phyloP scores from a whole-genome alignment of 345 rosid genomes.

The Gossypium thurberi region DNA sequence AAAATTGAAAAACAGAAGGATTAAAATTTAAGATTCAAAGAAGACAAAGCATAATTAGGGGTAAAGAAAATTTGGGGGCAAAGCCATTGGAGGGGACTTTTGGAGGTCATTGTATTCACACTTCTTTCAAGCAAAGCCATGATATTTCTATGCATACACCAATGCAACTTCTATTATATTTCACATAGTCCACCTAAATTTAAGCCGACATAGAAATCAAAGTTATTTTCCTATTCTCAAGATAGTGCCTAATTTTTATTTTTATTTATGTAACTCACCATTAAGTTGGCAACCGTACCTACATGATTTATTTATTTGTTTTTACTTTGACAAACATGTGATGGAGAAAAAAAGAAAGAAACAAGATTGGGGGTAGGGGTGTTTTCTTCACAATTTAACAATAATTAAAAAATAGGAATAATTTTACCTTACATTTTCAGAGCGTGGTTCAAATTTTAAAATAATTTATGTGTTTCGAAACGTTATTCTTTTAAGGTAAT shows the following conservation, averaged over 20 bases:
- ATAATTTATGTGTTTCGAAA: no score
- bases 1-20: no score
- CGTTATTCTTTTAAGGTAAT: no score
- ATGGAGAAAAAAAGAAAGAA: not conserved
- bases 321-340: not conserved
- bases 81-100: not conserved
- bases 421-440: no score
- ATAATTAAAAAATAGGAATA: no score
- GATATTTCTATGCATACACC: not conserved
- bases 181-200: constrained; percentile 12
- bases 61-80: no score
- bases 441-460: no score
- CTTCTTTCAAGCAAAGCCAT: constrained; percentile 25
- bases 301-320: not conserved
- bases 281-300: not conserved
- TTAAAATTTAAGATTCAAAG: no score
- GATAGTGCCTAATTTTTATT: not conserved
- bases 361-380: no score
- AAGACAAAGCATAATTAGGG: no score
- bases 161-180: not conserved
- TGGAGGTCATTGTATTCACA: constrained; percentile 21
- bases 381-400: no score
- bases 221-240: not conserved
- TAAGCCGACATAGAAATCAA: constrained; percentile 13
- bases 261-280: not conserved